Evolutionary conservation across 2,329 filamentous ascomycete genomes (phyloP), one percentile per base, ranked within the genome.

Genomic region (Microsporum canis): DNA sequence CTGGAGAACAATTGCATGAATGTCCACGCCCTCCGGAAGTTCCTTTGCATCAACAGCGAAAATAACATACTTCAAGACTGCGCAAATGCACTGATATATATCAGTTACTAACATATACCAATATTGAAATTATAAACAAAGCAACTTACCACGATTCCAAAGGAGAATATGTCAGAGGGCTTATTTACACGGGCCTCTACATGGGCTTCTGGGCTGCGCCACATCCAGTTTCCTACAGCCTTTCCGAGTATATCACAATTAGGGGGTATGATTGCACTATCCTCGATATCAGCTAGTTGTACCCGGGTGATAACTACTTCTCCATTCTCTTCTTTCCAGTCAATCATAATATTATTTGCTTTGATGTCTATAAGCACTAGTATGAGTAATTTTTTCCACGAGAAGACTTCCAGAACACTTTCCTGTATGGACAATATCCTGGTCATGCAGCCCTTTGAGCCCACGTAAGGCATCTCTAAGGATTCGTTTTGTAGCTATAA

Each of bases 401-500:
- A 10, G n/a, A 3, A 41, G 2, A 41, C n/a, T 41, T 4, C n/a
- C 6, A 41, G n/a, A 14, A 41, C 6, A 8, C 6, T 3, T 41
- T 62, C 72, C 70, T 17, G 63, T 72, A 57, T 75, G 71, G 39
- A 74, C 62, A 51, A 75, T 72, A 12, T 70, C 63, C 55, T 66
- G 66, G 38, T 73, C 70, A 65, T 75, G 72, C 23, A 75, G 66
- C 58, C 71, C 69, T 38, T 68, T 71, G 47, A 75, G 64, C 0
- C 72, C 71, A 61, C 68, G 67, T 41, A 79, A 69, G 23, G 74
- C 71, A 63, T 77, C 73, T 62, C 76, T 75, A 31, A 80, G 70
- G 47, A 79, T 74, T 57, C 70, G 68, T 65, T 78, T 80, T 59
- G 70, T 73, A 27, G 71, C 64, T 29, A 66, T 43, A 47, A 75